Evolutionary conservation across 768 basidiomycete species (phyloP), one percentile per base, ranked within the genome.

Genomic region (Punctularia strigosozonata): DNA sequence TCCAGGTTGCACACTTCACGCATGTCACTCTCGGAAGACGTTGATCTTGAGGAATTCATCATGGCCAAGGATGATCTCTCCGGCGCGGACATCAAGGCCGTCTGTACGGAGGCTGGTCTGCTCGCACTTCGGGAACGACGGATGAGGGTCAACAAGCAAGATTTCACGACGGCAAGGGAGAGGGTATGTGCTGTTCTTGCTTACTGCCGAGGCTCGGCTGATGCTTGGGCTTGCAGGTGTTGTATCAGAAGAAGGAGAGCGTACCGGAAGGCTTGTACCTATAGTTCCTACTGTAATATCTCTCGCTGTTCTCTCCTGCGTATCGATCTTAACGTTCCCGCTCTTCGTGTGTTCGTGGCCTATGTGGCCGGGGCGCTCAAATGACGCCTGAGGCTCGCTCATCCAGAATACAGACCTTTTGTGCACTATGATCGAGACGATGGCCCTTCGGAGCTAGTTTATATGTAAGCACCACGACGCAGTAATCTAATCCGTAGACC

Each of bases 11-110:
- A 95, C 58, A 98, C 95, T 4, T 79, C 87, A 22, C 80, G 94
- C 4, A 99, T 99, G 95, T 91, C 77, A 50, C 63, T 99, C 41
- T 63, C 62, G 37, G 72, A 74, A 20, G 90, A 94, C 51, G 94
- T 98, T 24, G 91, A 91, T 54, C 65, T 98, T 40, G 94, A 98
- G 55, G 94, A 98, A 58, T 89, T 89, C 51, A 79, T 99, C 40
- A 84, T 83, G 64, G 80, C 83, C 21, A 98, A 98, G 60, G 95
- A 99, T 50, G 94, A 97, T 51, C 63, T 95, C 17, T 89, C 86
- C 10, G 95, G 95, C 33, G 95, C 95, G 2, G 95, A 99, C 53
- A 98, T 99, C 70, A 98, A 98, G 64, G 95, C 94, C 2, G 88
- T 98, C 4, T 97, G 92, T 57, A 98, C 95, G 5, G 95, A 99